A percentile compares a stretch with the other conserved stretches of the same genome.
Conservation (phyloP, 1,139 yeast species). For the Candida tropicalis region DNA sequence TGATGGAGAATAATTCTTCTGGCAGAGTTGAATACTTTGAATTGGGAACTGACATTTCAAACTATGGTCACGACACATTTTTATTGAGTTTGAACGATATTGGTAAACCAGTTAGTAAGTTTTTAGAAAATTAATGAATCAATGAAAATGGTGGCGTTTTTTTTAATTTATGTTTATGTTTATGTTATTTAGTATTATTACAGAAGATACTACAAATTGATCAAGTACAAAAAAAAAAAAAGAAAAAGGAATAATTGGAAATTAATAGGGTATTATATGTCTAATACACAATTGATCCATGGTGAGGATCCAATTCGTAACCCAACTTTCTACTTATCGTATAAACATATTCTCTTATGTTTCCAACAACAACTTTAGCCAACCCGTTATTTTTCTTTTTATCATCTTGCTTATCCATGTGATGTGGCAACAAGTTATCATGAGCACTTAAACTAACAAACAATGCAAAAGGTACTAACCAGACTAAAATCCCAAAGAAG, state of each 20-base stretch:
- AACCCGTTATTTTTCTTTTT: constrained; percentile 39
- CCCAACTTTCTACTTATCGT: constrained; percentile 57
- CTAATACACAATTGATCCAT: constrained; percentile 48
- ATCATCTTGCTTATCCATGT: constrained; percentile 32
- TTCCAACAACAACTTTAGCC: constrained; percentile 64
- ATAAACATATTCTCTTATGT: constrained; percentile 52
- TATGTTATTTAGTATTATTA: too few species aligned
- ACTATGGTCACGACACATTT: constrained; percentile 91
- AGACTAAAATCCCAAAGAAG: constrained; percentile 88
- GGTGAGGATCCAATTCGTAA: constrained; percentile 62
- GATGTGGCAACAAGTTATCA: constrained; percentile 81
- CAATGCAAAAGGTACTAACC: constrained; percentile 93
- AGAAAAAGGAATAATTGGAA: neutral
- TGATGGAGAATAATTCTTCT: constrained; percentile 38
- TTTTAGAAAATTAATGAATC: constrained; percentile 36
- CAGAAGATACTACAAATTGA: neutral
- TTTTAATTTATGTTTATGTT: too few species aligned
- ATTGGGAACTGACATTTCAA: constrained; percentile 71
- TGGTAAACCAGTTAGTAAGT: constrained; percentile 72
- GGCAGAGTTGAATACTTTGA: constrained; percentile 63
- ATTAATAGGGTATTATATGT: neutral
- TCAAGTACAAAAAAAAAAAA: neutral
- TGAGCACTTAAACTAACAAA: constrained; percentile 92
- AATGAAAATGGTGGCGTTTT: too few species aligned
- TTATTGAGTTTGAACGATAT: constrained; percentile 75